These are phyloP conservation scores for Pinus taeda DNA, from an alignment of 75 land plant genomes.

Conservation along the genomic window DNA sequence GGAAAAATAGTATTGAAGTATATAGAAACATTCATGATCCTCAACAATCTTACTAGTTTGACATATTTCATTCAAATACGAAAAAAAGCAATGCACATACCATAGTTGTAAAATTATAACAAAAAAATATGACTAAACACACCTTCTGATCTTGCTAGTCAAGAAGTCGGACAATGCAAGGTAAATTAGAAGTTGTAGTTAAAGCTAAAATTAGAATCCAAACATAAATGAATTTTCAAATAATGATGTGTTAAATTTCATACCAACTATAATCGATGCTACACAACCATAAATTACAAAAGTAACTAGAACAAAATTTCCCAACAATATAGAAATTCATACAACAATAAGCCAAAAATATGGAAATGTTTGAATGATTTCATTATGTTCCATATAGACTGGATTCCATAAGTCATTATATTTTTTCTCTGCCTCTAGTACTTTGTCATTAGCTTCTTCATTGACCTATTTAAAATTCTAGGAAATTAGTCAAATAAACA, in stretches of 20 bases:
- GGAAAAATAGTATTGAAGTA: no score
- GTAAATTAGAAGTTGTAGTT: slow-evolving; percentile 83
- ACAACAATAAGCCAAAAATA: slow-evolving; percentile 96
- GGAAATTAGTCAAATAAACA: no score
- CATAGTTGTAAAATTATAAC: background rate
- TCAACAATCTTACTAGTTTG: background rate
- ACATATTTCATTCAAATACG: background rate
- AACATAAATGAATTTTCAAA: background rate
- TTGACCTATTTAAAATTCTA: slow-evolving; percentile 47
- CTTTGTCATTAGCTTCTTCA: slow-evolving; percentile 95
- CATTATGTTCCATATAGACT: slow-evolving; percentile 70
- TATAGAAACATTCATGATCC: background rate
- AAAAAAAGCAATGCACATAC: background rate
- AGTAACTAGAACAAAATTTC: background rate
- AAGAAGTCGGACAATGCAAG: slow-evolving; percentile 77
- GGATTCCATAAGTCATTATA: slow-evolving; percentile 89
- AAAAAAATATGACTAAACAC: background rate
- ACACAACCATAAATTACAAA: background rate
- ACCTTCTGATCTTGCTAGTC: slow-evolving; percentile 93
- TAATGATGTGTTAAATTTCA: background rate
- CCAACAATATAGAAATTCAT: slow-evolving; percentile 13
- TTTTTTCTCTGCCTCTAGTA: slow-evolving; percentile 84
- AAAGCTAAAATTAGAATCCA: background rate
- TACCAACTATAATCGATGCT: background rate
- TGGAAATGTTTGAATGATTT: slow-evolving; percentile 74